Evolutionary conservation across 1,139 yeast genomes (phyloP), one percentile per base, ranked within the genome.

Genomic region (Geotrichum bryndzae): DNA sequence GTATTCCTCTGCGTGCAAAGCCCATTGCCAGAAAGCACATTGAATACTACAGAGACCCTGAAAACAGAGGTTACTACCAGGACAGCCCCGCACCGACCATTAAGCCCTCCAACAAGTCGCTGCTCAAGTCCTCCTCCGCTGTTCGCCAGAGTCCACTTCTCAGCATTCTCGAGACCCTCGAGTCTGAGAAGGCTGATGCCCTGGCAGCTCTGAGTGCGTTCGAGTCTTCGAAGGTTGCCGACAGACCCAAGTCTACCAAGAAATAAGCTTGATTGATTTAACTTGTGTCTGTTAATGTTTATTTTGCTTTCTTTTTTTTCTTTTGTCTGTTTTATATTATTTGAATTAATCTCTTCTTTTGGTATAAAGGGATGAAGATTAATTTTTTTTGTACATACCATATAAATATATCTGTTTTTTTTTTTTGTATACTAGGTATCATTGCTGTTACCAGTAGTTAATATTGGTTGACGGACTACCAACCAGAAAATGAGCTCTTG

Each of bases 21-120:
- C 99, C 99, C 29, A 87, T 87, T 8, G 86, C 84, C 68, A 84
- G 90, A 75, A 87, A 90, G 77, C 91, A 88, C 70, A 86, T 94
- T 64, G 84, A 83, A 65, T 90, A 80, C 75, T 94, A 94, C 76
- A 83, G 94, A 56, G 82, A 84, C 72, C 82, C 82, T 6, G 85
- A 80, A 50, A 85, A 84, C 71, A 82, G 91, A 67, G 98, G 99
- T 2, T 92, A 90, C 72, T 77, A 92, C 69, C 76, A 70, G 15
- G 76, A 66, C 48, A 67, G 76, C 1, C 73, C 74, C 5, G 71
- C 69, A 25, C 74, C 77, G 1, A 65, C 66, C 33, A 67, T 74
- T 64, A 71, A 72, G 68, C 67, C 68, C n/a, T 64, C 66, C 54
- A 67, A 60, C 54, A 69, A 68, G 58, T 66, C 66, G 60, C 65